Evolutionary conservation across 2,329 filamentous ascomycete species (phyloP), one percentile per base, ranked within the genome.

Genomic region (Colletotrichum neosansevieriae): DNA sequence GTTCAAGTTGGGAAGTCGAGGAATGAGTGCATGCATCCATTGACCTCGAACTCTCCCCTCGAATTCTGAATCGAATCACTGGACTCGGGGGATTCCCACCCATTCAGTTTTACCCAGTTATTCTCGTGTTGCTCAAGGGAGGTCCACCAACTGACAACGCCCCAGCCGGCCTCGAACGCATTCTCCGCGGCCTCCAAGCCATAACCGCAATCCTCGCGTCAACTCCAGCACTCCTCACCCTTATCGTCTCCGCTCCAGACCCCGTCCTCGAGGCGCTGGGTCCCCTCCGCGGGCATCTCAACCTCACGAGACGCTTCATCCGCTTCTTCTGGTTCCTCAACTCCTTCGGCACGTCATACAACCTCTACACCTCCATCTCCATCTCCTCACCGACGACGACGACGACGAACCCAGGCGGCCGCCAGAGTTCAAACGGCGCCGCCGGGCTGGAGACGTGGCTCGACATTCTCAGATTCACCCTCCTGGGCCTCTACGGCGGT

Each of bases 321-420:
- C 88, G 92, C 12, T 80, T 92, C 65, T 91, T 92, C 76, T 89
- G 89, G 73, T 93, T 91, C 75, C 78, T 92, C 59, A 87, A 89
- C 51, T 84, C 83, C 56, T 90, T 92, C 72, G 75, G 81, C 24
- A 75, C 79, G 2, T 86, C 88, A 1, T 84, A 83, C 74, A 74
- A 75, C 3, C 74, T 82, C 34, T 87, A 82, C 72, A 47, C 54
- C 2, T 63, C 71, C 19, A 44, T 73, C 2, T 63, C 71, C 19
- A 44, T 73, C 67, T 61, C 74, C 4, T 56, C 76, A 3, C 65
- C 71, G 2, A 13, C 13, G n/a, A 34, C 75, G 3, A 65, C 71
- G 2, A 13, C 13, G n/a, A 34, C 75, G 74, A n/a, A 9, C 9
- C 44, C 69, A 71, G 10, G 45, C 6, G 2, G 6, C 2, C 7